Base-by-base conservation (phyloP, 768 basidiomycete species). In the Amylocystis lapponica region DNA sequence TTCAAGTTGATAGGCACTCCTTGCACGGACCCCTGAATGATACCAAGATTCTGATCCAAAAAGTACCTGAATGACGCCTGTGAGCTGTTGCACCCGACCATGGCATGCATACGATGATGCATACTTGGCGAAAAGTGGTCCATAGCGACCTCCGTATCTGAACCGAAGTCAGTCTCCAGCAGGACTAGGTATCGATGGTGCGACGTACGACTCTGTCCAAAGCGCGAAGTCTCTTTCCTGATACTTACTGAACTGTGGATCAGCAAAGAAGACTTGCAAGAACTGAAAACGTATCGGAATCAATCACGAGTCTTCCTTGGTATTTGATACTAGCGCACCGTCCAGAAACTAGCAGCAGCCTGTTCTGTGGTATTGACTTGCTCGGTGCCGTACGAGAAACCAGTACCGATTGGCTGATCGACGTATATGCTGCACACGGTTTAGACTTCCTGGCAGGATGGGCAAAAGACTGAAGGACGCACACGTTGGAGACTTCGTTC, bases 401-500 rank as follows among this genome's bases (percentile, higher is more conserved):
- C 81, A 5, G 72, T 72, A 11, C 79, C 79, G 16, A 79, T 55
- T 17, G 80, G 80, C 53, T 81, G 80, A 47, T 81, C 80, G 43
- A 81, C 78, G 59, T 70, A 81, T n/a, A 81, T 58, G 16, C 62
- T 64, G 41, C 2, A 35, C 27, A 33, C 11, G 27, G 13, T 12
- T 36, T 21, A 36, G 23, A 11, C 9, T 21, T 17, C 33, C 33
- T 8, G 7, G 33, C 8, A 30, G 26, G 34, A 39, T 13, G 13
- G 23, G 17, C 30, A 5, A 10, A 21, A 23, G 34, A 39, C 16
- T 12, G 0, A 19, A 36, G n/a, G n/a, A 41, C 48, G 8, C 42
- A 61, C 63, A 79, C 57, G 49, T 80, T 79, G 0, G 71, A 68
- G 36, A 73, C 59, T 53, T 71, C 74, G 58, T 78, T 79, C 79